These are phyloP conservation scores for Prillingera fragicola DNA, from an alignment of 1,284 basidiomycete species.

Conservation along the genomic window DNA sequence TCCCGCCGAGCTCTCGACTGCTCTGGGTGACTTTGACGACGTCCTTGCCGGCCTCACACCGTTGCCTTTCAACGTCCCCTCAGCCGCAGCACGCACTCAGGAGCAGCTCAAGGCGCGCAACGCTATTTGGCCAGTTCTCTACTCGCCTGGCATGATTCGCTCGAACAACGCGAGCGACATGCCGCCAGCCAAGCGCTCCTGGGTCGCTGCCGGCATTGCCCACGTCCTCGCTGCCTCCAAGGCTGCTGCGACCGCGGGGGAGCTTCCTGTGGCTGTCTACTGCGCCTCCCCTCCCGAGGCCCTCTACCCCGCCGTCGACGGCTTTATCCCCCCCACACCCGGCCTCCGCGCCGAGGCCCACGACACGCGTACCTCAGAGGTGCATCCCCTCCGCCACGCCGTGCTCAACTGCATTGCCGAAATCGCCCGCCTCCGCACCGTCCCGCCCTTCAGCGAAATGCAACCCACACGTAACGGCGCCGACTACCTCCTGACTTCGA, in stretches of 20 bases:
- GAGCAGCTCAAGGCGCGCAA: slow-evolving; percentile 63
- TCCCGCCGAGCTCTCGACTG: slow-evolving; percentile 23
- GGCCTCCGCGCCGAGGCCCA: slow-evolving; percentile 49
- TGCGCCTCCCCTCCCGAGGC: slow-evolving; percentile 60
- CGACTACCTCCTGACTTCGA: slow-evolving; percentile 77
- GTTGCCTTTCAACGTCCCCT: slow-evolving; percentile 60
- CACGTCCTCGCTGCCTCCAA: slow-evolving; percentile 54
- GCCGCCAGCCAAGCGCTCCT: slow-evolving; percentile 59
- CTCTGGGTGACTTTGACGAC: slow-evolving; percentile 45
- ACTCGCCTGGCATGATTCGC: slow-evolving; percentile 63
- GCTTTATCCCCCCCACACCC: slow-evolving; percentile 53
- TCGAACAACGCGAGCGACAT: slow-evolving; percentile 54
- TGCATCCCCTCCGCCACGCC: slow-evolving; percentile 76
- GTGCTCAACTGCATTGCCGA: slow-evolving; percentile 66
- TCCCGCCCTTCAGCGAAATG: slow-evolving; percentile 42
- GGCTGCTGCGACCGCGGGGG: slow-evolving; percentile 52
- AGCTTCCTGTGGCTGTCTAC: slow-evolving; percentile 72
- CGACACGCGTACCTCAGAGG: slow-evolving; percentile 63
- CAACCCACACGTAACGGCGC: slow-evolving; percentile 55
- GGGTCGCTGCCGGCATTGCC: slow-evolving; percentile 67
- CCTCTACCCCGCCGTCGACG: slow-evolving; percentile 41
- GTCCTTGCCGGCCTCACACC: slow-evolving; percentile 45
- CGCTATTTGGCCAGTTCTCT: slow-evolving; percentile 73
- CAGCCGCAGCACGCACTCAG: slow-evolving; percentile 63
- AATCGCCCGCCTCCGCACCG: slow-evolving; percentile 52